Conservation (phyloP, 345 rosid genomes). For the Eucalyptus dawsonii region DNA sequence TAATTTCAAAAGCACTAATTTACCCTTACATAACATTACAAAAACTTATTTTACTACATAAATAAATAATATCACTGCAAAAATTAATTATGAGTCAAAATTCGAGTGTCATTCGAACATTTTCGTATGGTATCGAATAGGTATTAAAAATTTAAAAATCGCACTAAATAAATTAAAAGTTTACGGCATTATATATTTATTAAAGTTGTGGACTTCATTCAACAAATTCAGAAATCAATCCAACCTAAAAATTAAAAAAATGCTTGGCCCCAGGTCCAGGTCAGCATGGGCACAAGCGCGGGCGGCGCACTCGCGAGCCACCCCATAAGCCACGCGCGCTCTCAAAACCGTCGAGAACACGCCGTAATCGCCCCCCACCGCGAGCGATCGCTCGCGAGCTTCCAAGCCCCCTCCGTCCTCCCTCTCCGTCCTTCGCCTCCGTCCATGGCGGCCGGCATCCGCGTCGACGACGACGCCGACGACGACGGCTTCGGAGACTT, state of each 20-base stretch:
- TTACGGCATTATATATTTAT: too few relatives aligned
- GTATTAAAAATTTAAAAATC: too few relatives aligned
- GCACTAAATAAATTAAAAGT: rapidly evolving
- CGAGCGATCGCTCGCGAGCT: not conserved
- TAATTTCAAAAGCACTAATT: too few relatives aligned
- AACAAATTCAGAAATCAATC: not conserved
- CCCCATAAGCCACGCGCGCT: not conserved
- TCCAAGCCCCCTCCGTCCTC: not conserved
- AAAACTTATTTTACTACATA: not conserved
- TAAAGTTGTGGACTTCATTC: not conserved
- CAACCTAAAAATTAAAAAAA: not conserved
- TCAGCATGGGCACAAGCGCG: not conserved
- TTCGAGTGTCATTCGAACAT: rapidly evolving
- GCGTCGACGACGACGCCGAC: constrained; percentile 21
- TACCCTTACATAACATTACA: too few relatives aligned
- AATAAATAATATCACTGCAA: not conserved
- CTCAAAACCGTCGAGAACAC: not conserved
- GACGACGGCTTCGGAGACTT: constrained; percentile 47
- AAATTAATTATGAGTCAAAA: too few relatives aligned
- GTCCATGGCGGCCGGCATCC: not conserved
- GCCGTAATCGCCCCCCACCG: not conserved
- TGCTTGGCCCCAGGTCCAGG: not conserved
- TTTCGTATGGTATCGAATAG: rapidly evolving
- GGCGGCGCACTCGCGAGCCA: not conserved
- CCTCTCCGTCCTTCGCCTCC: not conserved